phyloP scores from a whole-genome alignment of 371 early-diverging fungal species.

The Rhizopus sp. region DNA sequence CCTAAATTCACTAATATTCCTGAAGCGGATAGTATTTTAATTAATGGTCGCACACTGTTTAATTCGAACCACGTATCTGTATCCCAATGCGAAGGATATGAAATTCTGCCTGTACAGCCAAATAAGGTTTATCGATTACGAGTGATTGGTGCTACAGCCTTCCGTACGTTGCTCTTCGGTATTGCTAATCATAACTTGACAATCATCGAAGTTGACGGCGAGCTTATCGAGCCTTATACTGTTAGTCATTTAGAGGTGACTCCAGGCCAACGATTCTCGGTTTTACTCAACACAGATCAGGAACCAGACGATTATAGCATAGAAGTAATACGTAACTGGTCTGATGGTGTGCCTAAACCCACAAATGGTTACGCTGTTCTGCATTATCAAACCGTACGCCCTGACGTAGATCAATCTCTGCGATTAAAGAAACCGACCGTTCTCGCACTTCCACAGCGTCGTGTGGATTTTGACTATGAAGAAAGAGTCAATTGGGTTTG shows the following conservation, averaged over 20 bases:
- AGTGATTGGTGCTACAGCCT: constrained; percentile 43
- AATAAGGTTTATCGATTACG: constrained; percentile 41
- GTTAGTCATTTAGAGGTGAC: constrained; percentile 37
- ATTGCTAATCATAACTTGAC: constrained; percentile 45
- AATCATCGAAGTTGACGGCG: constrained; percentile 51
- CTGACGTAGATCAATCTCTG: background rate
- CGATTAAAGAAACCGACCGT: background rate
- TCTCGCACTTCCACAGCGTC: background rate
- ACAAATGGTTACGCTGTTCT: constrained; percentile 41
- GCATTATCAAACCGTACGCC: constrained; percentile 14
- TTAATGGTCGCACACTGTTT: constrained; percentile 41
- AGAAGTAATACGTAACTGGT: constrained; percentile 31
- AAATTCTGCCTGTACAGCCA: constrained; percentile 26
- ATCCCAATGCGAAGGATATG: constrained; percentile 35
- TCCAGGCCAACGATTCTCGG: constrained; percentile 49
- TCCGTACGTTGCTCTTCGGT: constrained; percentile 43
- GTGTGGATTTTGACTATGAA: background rate
- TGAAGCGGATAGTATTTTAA: constrained; percentile 45
- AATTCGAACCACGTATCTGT: constrained; percentile 14
- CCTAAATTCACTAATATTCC: constrained; percentile 34
- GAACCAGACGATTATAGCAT: constrained; percentile 32
- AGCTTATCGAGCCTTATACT: constrained; percentile 32
- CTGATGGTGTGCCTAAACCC: constrained; percentile 23
- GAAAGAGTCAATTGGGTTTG: constrained; percentile 39
- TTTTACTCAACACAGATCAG: constrained; percentile 32